These are phyloP conservation scores for Trebouxiophyceae sp. DNA, from an alignment of 163 green algal genomes.

Conservation along the genomic window DNA sequence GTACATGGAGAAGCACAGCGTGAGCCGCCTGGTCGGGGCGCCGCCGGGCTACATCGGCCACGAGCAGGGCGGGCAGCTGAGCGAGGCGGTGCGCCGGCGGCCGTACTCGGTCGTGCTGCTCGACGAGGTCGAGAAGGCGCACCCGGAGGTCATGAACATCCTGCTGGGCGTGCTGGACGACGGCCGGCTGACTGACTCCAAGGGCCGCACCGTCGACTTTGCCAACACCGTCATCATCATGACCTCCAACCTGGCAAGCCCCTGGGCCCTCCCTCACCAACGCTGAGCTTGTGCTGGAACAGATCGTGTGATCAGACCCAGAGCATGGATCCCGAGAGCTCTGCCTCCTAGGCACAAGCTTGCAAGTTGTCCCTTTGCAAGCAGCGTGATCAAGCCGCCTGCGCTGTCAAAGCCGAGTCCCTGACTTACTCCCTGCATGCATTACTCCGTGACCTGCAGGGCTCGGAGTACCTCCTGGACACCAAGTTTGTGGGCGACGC, in stretches of 20 bases:
- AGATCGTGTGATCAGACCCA: no score
- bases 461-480: neutral
- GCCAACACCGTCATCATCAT: constrained; percentile 87
- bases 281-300: constrained; percentile 29
- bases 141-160: constrained; percentile 46
- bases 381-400: no score
- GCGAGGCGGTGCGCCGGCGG: constrained; percentile 27
- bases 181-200: constrained; percentile 76
- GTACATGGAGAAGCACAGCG: constrained; percentile 65
- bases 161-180: constrained; percentile 77
- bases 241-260: constrained; percentile 74
- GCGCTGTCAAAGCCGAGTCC: no score
- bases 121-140: constrained; percentile 61
- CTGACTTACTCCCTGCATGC: no score
- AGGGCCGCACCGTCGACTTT: constrained; percentile 80
- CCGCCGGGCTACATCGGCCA: constrained; percentile 91
- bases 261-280: no score
- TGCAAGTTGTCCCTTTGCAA: no score
- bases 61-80: constrained; percentile 52
- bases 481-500: neutral
- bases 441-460: no score
- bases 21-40: constrained; percentile 78
- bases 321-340: no score
- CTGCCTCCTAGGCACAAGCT: no score
- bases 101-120: constrained; percentile 60